Evolutionary conservation across 139 green algal genomes (phyloP).

Genomic region (Chlorella sp.): DNA sequence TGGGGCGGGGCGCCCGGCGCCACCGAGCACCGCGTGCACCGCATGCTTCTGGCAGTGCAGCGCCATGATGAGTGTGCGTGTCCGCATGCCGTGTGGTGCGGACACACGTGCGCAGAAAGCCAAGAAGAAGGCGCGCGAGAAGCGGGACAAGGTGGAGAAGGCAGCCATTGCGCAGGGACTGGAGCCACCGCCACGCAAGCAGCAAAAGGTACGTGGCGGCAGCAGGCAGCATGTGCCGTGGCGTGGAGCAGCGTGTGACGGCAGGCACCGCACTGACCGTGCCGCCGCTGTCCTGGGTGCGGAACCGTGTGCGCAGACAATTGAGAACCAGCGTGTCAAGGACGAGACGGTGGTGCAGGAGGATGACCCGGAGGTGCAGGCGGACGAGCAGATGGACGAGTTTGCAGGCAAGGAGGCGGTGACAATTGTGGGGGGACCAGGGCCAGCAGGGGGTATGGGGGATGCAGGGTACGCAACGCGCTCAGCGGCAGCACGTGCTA

Average conservation of each 20-base stretch:
- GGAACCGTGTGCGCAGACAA: constrained; percentile 46
- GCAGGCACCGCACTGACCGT: too few relatives aligned
- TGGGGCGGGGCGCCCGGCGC: too few relatives aligned
- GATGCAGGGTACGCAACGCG: too few relatives aligned
- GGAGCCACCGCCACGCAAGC: constrained; percentile 53
- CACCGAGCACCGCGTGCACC: too few relatives aligned
- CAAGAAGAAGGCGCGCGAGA: constrained; percentile 60
- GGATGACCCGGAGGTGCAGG: constrained; percentile 74
- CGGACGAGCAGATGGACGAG: constrained; percentile 83
- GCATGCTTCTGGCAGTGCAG: too few relatives aligned
- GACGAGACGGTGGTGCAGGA: constrained; percentile 73
- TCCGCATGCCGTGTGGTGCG: too few relatives aligned
- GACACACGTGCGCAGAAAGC: constrained; percentile 45
- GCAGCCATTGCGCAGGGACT: constrained; percentile 60
- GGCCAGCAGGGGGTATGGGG: too few relatives aligned
- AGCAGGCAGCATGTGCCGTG: too few relatives aligned
- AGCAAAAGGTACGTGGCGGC: constrained; percentile 82
- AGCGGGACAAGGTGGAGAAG: constrained; percentile 54
- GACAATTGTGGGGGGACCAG: too few relatives aligned
- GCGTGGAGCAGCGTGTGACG: too few relatives aligned
- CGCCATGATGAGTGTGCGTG: too few relatives aligned
- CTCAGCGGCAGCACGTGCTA: too few relatives aligned
- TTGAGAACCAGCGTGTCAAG: constrained; percentile 84
- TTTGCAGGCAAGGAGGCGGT: constrained; percentile 84
- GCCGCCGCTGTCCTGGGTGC: not conserved